Evolutionary conservation across 1,284 basidiomycete species (phyloP).

Genomic region (Inonotus hispidus): DNA sequence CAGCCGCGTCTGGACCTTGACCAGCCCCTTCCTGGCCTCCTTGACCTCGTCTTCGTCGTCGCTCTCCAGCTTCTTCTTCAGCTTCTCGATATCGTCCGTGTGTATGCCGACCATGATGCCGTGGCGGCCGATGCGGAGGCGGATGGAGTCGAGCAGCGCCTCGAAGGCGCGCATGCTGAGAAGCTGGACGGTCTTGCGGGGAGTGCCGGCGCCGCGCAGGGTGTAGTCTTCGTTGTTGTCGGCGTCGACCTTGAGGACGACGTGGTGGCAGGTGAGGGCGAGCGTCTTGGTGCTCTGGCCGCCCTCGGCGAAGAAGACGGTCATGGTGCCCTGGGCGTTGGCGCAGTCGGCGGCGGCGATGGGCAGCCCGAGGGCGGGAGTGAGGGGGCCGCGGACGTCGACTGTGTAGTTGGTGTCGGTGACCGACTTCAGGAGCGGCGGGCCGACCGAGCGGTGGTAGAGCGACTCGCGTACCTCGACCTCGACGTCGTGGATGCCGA

Average conservation of each 20-base stretch:
- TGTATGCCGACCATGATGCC: slow-evolving; percentile 13
- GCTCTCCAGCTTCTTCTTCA: not conserved
- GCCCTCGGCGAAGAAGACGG: slow-evolving; percentile 36
- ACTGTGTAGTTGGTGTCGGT: slow-evolving; percentile 21
- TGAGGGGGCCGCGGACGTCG: slow-evolving; percentile 28
- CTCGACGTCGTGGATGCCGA: too few relatives aligned
- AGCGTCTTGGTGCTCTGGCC: slow-evolving; percentile 33
- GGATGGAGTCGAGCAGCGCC: slow-evolving; percentile 30
- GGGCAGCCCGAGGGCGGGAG: slow-evolving; percentile 29
- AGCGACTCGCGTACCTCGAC: too few relatives aligned
- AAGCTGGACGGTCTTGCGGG: slow-evolving; percentile 27
- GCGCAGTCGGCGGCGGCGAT: slow-evolving; percentile 25
- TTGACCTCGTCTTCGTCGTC: slow-evolving; percentile 8
- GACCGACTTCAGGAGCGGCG: slow-evolving; percentile 24
- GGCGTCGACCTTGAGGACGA: slow-evolving; percentile 24
- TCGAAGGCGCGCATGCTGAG: slow-evolving; percentile 29
- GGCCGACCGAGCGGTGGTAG: too few relatives aligned
- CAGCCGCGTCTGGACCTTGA: too few relatives aligned
- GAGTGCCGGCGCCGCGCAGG: slow-evolving; percentile 25
- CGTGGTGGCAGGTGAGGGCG: slow-evolving; percentile 35
- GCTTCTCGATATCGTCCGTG: slow-evolving; percentile 21
- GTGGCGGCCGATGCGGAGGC: slow-evolving; percentile 20
- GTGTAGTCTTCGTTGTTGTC: not conserved
- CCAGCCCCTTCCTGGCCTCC: not conserved
- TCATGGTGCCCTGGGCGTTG: slow-evolving; percentile 31